Evolutionary conservation across 2,329 filamentous ascomycete species (phyloP), one percentile per base, ranked within the genome.

Genomic region (Phialocephala sp.): DNA sequence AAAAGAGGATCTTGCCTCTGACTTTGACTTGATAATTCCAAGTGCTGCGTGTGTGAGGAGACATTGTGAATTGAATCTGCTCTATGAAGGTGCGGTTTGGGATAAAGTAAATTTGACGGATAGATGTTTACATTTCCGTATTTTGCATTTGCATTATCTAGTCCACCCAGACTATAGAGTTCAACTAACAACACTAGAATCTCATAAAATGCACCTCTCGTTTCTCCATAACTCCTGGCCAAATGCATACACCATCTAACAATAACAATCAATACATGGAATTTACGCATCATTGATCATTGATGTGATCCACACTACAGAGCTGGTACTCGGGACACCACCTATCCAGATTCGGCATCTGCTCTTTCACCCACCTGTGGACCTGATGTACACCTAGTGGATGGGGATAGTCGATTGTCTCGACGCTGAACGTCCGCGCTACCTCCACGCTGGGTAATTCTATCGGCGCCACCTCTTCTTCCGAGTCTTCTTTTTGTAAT

Each of bases 301-400:
- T 57, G 55, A 57, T 57, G 39, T 37, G 36, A 12, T 57, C 55
- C 4, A 14, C 32, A 12, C 32, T 37, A 39, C 57, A 60, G 14
- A 66, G 27, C 55, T 64, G 67, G n/a, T 66, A 69, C 36, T 69
- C 68, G 11, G 68, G 68, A 56, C 68, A 69, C 68, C 68, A 69
- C 6, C 63, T 60, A 55, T 69, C 66, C 60, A 69, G 59, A 20
- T 50, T 66, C 2, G 56, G 41, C 62, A 70, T 63, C 65, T 72
- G 64, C 22, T 68, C 60, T 37, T 72, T 66, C 52, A 67, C 37
- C 73, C 73, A 76, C 32, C 68, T 60, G 32, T 74, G 72, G 2
- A 75, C 73, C 32, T 75, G 73, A 63, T 75, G 73, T 15, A 75
- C 64, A n/a, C 75, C 75, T 20, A 76, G 43, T 5, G 75, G 75